phyloP scores from a whole-genome alignment of 164 flowering plant species.

The Echeveria elegans region DNA sequence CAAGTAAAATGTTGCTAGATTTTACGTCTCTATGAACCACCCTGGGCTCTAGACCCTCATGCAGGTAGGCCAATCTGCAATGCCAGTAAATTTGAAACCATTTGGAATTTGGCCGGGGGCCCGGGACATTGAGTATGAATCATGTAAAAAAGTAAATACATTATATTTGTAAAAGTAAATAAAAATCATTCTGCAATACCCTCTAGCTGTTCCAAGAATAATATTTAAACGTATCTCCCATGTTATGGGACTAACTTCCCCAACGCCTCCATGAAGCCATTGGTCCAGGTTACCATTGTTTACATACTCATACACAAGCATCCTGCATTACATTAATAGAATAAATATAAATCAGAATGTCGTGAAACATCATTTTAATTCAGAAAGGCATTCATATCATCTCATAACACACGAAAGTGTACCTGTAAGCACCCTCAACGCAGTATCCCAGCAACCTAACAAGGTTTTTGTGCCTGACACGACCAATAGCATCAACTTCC shows the following conservation, averaged over 20 bases:
- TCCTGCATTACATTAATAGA: conserved; percentile 60
- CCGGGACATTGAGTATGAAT: background rate
- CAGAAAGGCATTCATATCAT: background rate
- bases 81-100: background rate
- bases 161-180: no score
- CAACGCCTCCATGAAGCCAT: conserved; percentile 97
- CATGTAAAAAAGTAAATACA: background rate
- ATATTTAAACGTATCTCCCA: conserved; percentile 92
- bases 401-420: conserved; percentile 1
- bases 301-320: conserved; percentile 94
- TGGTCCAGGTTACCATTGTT: conserved; percentile 94
- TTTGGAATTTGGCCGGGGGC: background rate
- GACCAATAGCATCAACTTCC: conserved; percentile 96
- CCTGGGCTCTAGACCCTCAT: conserved; percentile 96
- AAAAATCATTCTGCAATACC: conserved; percentile 29
- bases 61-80: conserved; percentile 87
- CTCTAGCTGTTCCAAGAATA: conserved; percentile 85
- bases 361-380: background rate
- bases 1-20: conserved; percentile 84
- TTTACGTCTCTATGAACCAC: conserved; percentile 94
- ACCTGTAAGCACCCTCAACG: conserved; percentile 98
- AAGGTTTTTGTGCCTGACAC: conserved; percentile 93
- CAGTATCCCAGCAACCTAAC: conserved; percentile 94
- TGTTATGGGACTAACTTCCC: conserved; percentile 80
- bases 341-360: background rate